Evolutionary conservation across 2,329 filamentous ascomycete species (phyloP).

Genomic region (Fusarium temperatum): DNA sequence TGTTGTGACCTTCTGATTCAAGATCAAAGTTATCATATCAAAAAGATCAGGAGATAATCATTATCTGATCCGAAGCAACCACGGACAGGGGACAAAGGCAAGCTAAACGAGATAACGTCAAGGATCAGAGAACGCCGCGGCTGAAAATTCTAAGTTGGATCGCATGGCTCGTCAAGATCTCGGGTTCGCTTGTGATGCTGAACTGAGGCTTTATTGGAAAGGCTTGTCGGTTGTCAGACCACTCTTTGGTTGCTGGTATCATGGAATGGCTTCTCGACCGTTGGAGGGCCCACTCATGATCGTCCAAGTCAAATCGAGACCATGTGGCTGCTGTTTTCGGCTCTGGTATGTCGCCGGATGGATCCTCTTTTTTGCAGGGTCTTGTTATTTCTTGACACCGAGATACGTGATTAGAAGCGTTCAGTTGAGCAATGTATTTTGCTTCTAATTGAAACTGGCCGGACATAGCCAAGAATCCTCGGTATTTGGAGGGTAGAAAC

Average conservation of each 20-base stretch:
- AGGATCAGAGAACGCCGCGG: background rate
- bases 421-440: background rate
- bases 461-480: background rate
- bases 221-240: slow-evolving; percentile 6
- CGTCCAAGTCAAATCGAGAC: slow-evolving; percentile 5
- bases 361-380: slow-evolving; percentile 15
- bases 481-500: background rate
- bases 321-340: slow-evolving; percentile 29
- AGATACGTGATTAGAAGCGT: background rate
- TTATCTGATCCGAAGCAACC: slow-evolving; percentile 24
- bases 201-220: background rate
- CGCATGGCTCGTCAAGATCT: background rate
- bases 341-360: slow-evolving; percentile 30
- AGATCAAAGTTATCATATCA: slow-evolving; percentile 36
- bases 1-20: background rate
- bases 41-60: slow-evolving; percentile 25
- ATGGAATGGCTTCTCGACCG: slow-evolving; percentile 35
- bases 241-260: background rate
- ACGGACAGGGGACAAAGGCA: background rate
- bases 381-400: background rate
- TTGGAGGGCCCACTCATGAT: slow-evolving; percentile 20
- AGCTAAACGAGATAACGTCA: background rate
- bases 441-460: background rate
- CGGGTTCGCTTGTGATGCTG: background rate
- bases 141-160: background rate